Conservation (phyloP, 306 rosid species). For the Cicer pinnatifidum region DNA sequence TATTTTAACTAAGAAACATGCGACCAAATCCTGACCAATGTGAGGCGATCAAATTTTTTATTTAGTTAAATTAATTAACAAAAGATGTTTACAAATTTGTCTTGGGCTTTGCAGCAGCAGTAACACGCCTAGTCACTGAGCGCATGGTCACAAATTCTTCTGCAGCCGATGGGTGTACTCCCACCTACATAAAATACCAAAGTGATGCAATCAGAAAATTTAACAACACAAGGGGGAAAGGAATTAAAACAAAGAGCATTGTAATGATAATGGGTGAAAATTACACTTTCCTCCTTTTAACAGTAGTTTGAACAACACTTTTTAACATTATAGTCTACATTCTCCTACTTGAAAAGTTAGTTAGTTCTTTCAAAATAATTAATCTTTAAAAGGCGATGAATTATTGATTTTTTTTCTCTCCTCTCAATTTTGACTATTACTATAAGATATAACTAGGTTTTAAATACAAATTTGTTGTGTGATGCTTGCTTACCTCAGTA, state of each 20-base stretch:
- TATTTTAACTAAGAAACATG: background rate
- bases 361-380: too few relatives aligned
- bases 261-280: background rate
- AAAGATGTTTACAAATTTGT: constrained; percentile 43
- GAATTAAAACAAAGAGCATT: background rate
- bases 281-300: too few relatives aligned
- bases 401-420: too few relatives aligned
- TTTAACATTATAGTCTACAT: too few relatives aligned
- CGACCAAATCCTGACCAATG: constrained; percentile 1
- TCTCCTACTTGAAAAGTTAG: too few relatives aligned
- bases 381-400: too few relatives aligned
- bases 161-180: constrained; percentile 90
- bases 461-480: too few relatives aligned
- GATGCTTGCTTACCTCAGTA: too few relatives aligned
- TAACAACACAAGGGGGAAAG: background rate
- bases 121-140: constrained; percentile 64
- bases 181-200: constrained; percentile 61
- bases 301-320: too few relatives aligned
- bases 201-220: constrained; percentile 20
- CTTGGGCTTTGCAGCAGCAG: constrained; percentile 61
- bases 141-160: constrained; percentile 99
- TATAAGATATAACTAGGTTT: too few relatives aligned
- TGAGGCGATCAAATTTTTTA: background rate
- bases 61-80: background rate
- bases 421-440: too few relatives aligned